phyloP scores from a whole-genome alignment of 2,329 filamentous ascomycete genomes.

The Colletotrichum chrysophilum region DNA sequence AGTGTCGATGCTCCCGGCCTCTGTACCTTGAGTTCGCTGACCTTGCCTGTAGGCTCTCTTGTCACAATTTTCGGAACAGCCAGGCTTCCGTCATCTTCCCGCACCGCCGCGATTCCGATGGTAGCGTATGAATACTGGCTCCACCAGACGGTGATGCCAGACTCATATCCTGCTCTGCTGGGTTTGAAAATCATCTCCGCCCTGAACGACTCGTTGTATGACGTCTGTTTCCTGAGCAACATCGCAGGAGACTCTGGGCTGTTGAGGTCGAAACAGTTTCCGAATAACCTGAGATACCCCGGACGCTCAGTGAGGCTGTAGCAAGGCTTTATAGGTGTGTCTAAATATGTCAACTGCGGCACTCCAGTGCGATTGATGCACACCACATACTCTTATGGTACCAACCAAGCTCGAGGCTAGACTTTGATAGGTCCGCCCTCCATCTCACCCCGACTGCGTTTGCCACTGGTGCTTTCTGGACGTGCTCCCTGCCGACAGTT shows the following conservation, averaged over 20 bases:
- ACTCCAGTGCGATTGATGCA: not conserved
- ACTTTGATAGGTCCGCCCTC: slow-evolving; percentile 36
- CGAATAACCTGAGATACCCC: slow-evolving; percentile 51
- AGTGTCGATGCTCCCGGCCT: not conserved
- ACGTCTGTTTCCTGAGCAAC: slow-evolving; percentile 58
- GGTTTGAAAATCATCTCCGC: slow-evolving; percentile 52
- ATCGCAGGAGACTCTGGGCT: slow-evolving; percentile 56
- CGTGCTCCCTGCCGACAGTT: slow-evolving; percentile 33
- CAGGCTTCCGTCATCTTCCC: slow-evolving; percentile 7
- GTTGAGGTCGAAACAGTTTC: slow-evolving; percentile 55
- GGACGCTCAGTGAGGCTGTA: slow-evolving; percentile 51
- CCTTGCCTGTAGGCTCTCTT: slow-evolving; percentile 26
- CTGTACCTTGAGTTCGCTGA: slow-evolving; percentile 25
- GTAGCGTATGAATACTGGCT: slow-evolving; percentile 47
- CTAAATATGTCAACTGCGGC: slow-evolving; percentile 27
- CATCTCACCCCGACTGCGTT: slow-evolving; percentile 37
- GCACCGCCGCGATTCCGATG: slow-evolving; percentile 30
- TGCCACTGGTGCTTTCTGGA: slow-evolving; percentile 20
- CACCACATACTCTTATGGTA: slow-evolving; percentile 37
- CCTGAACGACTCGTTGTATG: slow-evolving; percentile 45
- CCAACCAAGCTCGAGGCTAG: slow-evolving; percentile 39
- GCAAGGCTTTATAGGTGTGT: slow-evolving; percentile 51
- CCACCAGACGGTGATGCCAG: slow-evolving; percentile 60
- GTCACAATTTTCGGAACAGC: slow-evolving; percentile 15
- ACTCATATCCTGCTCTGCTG: slow-evolving; percentile 47